These are phyloP conservation scores for Cladobotryum mycophilum DNA, from an alignment of 2,329 filamentous ascomycete species.

Conservation along the genomic window DNA sequence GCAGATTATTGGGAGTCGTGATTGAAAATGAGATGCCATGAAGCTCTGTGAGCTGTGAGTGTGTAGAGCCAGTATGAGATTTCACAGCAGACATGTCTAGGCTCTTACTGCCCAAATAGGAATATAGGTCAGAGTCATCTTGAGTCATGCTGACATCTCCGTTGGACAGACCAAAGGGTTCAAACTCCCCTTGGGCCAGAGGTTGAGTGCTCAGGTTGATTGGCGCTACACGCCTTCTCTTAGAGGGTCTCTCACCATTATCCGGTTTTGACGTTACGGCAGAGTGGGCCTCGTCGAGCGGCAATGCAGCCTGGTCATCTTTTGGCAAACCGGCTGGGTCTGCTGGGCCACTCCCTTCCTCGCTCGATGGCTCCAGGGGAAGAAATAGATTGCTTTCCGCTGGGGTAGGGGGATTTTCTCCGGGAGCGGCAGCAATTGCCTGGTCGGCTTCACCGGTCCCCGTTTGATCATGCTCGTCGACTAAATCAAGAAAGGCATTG, in stretches of 20 bases:
- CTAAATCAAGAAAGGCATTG: too few relatives aligned
- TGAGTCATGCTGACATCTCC: not conserved
- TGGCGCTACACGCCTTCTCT: constrained; percentile 24
- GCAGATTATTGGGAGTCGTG: constrained; percentile 22
- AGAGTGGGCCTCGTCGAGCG: too few relatives aligned
- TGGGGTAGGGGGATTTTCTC: too few relatives aligned
- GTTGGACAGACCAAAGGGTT: constrained; percentile 4
- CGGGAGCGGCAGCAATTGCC: too few relatives aligned
- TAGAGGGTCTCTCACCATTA: constrained; percentile 13
- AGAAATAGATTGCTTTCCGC: too few relatives aligned
- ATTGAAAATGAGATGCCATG: constrained; percentile 22
- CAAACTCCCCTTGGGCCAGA: constrained; percentile 1
- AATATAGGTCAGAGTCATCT: constrained; percentile 10
- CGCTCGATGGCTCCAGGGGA: too few relatives aligned
- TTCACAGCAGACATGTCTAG: constrained; percentile 20
- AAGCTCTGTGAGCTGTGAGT: constrained; percentile 17
- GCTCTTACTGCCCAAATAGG: constrained; percentile 32
- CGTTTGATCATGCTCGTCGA: too few relatives aligned
- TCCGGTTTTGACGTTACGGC: not conserved
- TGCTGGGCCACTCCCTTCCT: too few relatives aligned
- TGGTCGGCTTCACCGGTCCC: too few relatives aligned
- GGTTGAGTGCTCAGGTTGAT: constrained; percentile 15
- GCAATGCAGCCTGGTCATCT: too few relatives aligned
- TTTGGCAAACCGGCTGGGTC: too few relatives aligned
- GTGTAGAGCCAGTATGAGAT: constrained; percentile 17